phyloP scores from a whole-genome alignment of 2,329 filamentous ascomycete species.

The Alternaria burnsii region DNA sequence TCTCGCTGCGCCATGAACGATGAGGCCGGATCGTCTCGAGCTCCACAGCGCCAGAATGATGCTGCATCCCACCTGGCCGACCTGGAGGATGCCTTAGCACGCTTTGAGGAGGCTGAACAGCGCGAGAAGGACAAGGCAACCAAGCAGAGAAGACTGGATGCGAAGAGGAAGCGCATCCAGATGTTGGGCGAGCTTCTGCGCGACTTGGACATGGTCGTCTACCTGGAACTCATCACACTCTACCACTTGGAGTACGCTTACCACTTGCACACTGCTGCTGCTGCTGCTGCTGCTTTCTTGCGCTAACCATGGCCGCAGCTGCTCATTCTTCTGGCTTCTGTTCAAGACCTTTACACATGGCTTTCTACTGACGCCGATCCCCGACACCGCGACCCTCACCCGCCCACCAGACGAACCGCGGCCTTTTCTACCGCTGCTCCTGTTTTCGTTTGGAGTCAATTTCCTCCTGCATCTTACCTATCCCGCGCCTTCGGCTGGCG shows the following conservation, averaged over 20 bases:
- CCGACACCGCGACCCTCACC: slow-evolving; percentile 55
- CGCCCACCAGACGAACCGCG: slow-evolving; percentile 59
- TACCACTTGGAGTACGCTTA: slow-evolving; percentile 70
- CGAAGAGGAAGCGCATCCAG: slow-evolving; percentile 47
- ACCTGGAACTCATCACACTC: slow-evolving; percentile 67
- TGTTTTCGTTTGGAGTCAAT: slow-evolving; percentile 64
- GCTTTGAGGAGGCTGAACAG: slow-evolving; percentile 31
- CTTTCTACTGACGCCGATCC: slow-evolving; percentile 67
- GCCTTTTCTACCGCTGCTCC: slow-evolving; percentile 63
- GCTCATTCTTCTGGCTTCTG: slow-evolving; percentile 65
- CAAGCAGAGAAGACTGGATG: slow-evolving; percentile 43
- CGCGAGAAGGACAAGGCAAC: slow-evolving; percentile 27
- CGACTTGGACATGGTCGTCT: slow-evolving; percentile 67
- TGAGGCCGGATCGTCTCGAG: slow-evolving; percentile 50
- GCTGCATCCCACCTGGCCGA: slow-evolving; percentile 22
- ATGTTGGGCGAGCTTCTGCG: slow-evolving; percentile 64
- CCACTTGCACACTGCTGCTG: not conserved
- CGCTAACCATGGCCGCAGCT: slow-evolving; percentile 51
- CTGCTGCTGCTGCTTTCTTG: slow-evolving; percentile 1
- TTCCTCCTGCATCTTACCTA: slow-evolving; percentile 61
- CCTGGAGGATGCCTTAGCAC: slow-evolving; percentile 22
- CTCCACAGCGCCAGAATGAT: slow-evolving; percentile 32
- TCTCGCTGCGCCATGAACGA: slow-evolving; percentile 49
- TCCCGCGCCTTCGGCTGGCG: slow-evolving; percentile 54
- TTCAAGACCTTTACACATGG: slow-evolving; percentile 65